Conservation (phyloP, 768 basidiomycete genomes). For the Pleurotus pulmonarius region DNA sequence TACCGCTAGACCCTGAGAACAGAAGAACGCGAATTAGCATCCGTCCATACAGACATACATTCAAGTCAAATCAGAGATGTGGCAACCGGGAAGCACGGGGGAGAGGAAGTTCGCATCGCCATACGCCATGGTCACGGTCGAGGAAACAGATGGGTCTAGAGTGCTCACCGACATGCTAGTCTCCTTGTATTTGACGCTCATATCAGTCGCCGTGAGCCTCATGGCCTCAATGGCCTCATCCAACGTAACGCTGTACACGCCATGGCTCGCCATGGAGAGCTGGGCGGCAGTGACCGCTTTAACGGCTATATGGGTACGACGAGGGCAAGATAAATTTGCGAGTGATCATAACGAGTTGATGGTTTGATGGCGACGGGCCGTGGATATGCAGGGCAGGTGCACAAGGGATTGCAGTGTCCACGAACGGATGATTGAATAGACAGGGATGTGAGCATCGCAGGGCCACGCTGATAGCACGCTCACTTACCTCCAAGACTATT, state of each 20-base stretch:
- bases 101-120: neutral
- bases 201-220: slow-evolving; percentile 88
- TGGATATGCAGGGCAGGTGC: too few relatives aligned
- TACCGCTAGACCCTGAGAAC: slow-evolving; percentile 54
- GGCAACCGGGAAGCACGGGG: neutral
- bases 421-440: too few relatives aligned
- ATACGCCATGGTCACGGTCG: neutral
- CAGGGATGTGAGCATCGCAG: neutral
- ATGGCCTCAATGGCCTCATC: slow-evolving; percentile 97
- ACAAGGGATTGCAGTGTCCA: too few relatives aligned
- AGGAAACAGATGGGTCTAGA: neutral
- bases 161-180: slow-evolving; percentile 80
- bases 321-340: neutral
- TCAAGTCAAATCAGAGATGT: neutral
- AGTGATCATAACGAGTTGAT: too few relatives aligned
- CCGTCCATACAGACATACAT: neutral
- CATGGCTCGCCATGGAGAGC: slow-evolving; percentile 88
- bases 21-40: neutral
- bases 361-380: too few relatives aligned
- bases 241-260: slow-evolving; percentile 79
- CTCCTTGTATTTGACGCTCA: slow-evolving; percentile 95
- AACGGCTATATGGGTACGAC: slow-evolving; percentile 50
- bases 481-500: slow-evolving; percentile 77
- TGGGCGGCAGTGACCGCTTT: slow-evolving; percentile 94
- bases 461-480: neutral